phyloP scores from a whole-genome alignment of 495 filamentous ascomycete species.

The Penicillium subrubescens region DNA sequence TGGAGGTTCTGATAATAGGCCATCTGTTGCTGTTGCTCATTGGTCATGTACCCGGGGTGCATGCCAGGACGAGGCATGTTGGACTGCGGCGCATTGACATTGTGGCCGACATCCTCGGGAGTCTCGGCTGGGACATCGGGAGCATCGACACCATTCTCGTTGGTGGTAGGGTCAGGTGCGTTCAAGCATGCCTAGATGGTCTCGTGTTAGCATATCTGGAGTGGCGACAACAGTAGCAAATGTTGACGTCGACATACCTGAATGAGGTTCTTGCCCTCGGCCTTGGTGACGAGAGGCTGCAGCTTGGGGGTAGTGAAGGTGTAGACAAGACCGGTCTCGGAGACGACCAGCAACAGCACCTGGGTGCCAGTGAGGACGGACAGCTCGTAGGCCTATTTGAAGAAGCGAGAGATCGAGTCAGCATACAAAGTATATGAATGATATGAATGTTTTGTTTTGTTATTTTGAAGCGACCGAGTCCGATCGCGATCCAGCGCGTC shows the following conservation, averaged over 20 bases:
- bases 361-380: constrained; percentile 98
- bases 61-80: constrained; percentile 55
- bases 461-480: not conserved
- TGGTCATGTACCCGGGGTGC: constrained; percentile 57
- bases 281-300: constrained; percentile 97
- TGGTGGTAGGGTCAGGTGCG: constrained; percentile 89
- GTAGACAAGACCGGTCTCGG: constrained; percentile 97
- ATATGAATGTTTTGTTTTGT: not conserved
- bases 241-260: constrained; percentile 63
- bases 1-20: constrained; percentile 61
- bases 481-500: not conserved
- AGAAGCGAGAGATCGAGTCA: not conserved
- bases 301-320: constrained; percentile 99
- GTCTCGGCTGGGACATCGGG: constrained; percentile 58
- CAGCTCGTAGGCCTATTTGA: constrained; percentile 87
- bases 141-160: constrained; percentile 85
- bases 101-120: constrained; percentile 57
- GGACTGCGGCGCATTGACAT: constrained; percentile 53
- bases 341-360: constrained; percentile 95
- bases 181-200: constrained; percentile 83
- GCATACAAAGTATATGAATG: not conserved
- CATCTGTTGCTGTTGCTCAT: constrained; percentile 60
- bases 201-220: not conserved
- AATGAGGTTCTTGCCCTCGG: constrained; percentile 99
- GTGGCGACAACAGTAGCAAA: not conserved